Conservation (phyloP, 805 yeast species). For the Teunomyces stri region DNA sequence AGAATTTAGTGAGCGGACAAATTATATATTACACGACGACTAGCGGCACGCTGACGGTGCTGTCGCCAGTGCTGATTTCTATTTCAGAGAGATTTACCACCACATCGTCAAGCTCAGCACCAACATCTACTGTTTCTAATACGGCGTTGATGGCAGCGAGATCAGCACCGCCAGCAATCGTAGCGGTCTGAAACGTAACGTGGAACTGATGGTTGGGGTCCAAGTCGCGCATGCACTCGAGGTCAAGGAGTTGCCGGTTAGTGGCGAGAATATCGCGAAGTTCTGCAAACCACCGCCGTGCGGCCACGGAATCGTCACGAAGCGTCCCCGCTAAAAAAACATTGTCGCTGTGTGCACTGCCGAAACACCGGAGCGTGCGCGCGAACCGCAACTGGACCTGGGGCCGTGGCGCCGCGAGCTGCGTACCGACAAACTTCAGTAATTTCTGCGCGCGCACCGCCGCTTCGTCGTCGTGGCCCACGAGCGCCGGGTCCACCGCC, state of each 20-base stretch:
- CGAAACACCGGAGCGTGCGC: neutral
- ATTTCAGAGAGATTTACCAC: constrained; percentile 4
- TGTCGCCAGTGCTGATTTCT: neutral
- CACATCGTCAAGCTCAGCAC: constrained; percentile 2
- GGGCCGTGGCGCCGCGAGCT: neutral
- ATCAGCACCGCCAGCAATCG: constrained; percentile 5
- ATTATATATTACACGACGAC: neutral
- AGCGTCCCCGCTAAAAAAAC: constrained; percentile 14
- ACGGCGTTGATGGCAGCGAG: neutral
- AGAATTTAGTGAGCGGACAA: neutral
- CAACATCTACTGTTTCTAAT: constrained; percentile 3
- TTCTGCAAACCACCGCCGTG: constrained; percentile 9
- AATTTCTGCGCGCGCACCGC: neutral
- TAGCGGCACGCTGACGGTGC: neutral
- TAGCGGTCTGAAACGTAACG: constrained; percentile 12
- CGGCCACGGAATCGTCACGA: neutral
- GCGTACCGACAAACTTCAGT: constrained; percentile 4
- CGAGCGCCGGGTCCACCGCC: constrained; percentile 1
- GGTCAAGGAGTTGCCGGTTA: constrained; percentile 9
- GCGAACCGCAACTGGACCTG: constrained; percentile 4
- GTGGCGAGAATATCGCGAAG: constrained; percentile 10
- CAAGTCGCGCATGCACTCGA: neutral
- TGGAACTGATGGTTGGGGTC: constrained; percentile 9
- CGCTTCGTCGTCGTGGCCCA: constrained; percentile 4
- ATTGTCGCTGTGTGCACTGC: constrained; percentile 6